These are phyloP conservation scores for Phytophthora quininea DNA, from an alignment of 352 stramenopile species.

Conservation along the genomic window DNA sequence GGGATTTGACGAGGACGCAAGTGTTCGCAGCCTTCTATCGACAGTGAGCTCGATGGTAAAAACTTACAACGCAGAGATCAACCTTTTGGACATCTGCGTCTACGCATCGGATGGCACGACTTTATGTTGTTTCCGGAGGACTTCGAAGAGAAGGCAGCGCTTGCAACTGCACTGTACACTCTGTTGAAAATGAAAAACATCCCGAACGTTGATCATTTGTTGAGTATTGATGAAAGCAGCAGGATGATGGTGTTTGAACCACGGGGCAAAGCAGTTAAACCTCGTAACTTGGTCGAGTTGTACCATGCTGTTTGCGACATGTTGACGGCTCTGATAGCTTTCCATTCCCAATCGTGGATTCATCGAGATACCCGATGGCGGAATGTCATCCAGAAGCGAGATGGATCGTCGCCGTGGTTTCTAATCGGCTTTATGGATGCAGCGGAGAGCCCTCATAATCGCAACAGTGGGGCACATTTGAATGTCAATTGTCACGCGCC, in stretches of 20 bases:
- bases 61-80: too few species aligned
- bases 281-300: background rate
- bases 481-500: background rate
- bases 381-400: background rate
- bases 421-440: slow-evolving; percentile 22
- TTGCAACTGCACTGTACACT: background rate
- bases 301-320: background rate
- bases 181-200: background rate
- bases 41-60: too few species aligned
- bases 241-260: background rate
- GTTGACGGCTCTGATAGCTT: background rate
- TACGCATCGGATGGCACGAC: too few species aligned
- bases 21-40: too few species aligned
- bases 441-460: slow-evolving; percentile 6
- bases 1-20: too few species aligned
- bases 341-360: background rate
- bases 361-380: background rate
- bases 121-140: slow-evolving; percentile 1
- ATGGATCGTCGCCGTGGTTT: slow-evolving; percentile 8
- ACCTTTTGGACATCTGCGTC: too few species aligned
- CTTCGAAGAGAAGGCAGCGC: background rate
- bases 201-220: background rate
- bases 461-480: background rate
- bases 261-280: background rate
- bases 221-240: background rate